Percentiles rank a stretch among this genome's conserved stretches.
Evolutionary conservation across 2,329 filamentous ascomycete species (phyloP).

Genomic region (Whalleya microplaca): DNA sequence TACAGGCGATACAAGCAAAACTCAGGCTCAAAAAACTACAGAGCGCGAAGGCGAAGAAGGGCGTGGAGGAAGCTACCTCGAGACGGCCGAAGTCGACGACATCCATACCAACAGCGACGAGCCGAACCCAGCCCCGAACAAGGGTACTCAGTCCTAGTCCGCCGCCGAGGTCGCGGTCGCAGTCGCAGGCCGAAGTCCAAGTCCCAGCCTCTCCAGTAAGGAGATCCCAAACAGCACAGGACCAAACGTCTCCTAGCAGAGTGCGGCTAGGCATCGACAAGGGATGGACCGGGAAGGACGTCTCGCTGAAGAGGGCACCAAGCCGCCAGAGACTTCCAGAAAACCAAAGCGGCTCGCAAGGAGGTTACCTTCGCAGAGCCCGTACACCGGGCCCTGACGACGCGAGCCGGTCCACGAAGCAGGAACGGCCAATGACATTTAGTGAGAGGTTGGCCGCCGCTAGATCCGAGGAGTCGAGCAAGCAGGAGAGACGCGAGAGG

Average conservation of each 20-base stretch:
- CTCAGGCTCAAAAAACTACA: conserved; percentile 87
- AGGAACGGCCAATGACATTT: conserved; percentile 63
- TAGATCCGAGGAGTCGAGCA: conserved; percentile 57
- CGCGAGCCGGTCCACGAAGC: conserved; percentile 31
- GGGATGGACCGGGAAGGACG: conserved; percentile 75
- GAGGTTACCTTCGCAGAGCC: conserved; percentile 50
- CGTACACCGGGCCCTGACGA: conserved; percentile 42
- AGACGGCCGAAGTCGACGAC: conserved; percentile 18
- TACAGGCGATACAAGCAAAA: conserved; percentile 86
- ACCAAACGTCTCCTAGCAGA: conserved; percentile 76
- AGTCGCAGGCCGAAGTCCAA: conserved; percentile 56
- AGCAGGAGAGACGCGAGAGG: conserved; percentile 54
- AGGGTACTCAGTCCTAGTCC: conserved; percentile 15
- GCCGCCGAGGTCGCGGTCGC: conserved; percentile 31
- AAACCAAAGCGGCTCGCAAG: conserved; percentile 33
- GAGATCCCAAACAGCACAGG: conserved; percentile 52
- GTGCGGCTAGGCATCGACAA: conserved; percentile 89
- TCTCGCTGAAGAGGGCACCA: conserved; percentile 79
- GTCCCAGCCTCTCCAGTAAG: conserved; percentile 77
- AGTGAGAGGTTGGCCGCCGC: conserved; percentile 83
- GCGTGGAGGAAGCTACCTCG: conserved; percentile 17
- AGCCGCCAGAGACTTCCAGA: conserved; percentile 45
- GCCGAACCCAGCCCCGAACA: conserved; percentile 26
- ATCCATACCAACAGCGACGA: conserved; percentile 18
- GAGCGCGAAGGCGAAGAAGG: conserved; percentile 56